These are phyloP conservation scores for Alternaria sp. DNA, from an alignment of 2,329 filamentous ascomycete genomes.

Conservation along the genomic window DNA sequence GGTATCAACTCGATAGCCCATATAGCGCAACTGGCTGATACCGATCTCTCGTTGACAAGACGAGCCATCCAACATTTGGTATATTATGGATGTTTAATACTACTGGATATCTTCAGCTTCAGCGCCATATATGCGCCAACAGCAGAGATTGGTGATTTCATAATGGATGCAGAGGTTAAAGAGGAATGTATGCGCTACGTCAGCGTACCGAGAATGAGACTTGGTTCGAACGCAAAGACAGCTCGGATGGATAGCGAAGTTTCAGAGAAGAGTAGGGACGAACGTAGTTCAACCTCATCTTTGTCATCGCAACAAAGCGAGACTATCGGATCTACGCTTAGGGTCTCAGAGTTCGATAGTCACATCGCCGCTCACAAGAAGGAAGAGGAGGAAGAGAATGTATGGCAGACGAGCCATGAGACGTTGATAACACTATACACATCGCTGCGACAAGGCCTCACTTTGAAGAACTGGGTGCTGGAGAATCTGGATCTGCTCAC, in stretches of 20 bases:
- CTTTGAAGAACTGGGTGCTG: constrained; percentile 86
- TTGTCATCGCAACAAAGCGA: constrained; percentile 27
- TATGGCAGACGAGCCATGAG: constrained; percentile 33
- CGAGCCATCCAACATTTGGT: constrained; percentile 87
- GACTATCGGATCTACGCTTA: constrained; percentile 18
- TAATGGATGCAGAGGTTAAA: constrained; percentile 76
- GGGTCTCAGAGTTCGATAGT: constrained; percentile 18
- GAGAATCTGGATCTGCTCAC: constrained; percentile 73
- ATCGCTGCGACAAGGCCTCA: constrained; percentile 80
- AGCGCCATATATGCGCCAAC: constrained; percentile 87
- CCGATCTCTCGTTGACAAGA: constrained; percentile 84
- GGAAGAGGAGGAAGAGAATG: constrained; percentile 11
- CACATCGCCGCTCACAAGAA: constrained; percentile 13
- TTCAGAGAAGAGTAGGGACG: constrained; percentile 24
- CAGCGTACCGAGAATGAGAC: constrained; percentile 48
- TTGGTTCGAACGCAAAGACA: constrained; percentile 21
- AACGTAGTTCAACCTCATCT: constrained; percentile 31
- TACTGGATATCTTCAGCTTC: constrained; percentile 96
- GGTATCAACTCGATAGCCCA: constrained; percentile 88
- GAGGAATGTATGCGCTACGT: constrained; percentile 90
- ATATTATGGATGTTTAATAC: constrained; percentile 88
- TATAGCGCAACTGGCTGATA: constrained; percentile 84
- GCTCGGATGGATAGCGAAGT: constrained; percentile 26
- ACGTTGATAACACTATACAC: constrained; percentile 81
- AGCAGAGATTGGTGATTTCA: constrained; percentile 77